Evolutionary conservation across 2,329 filamentous ascomycete species (phyloP), one percentile per base, ranked within the genome.

Genomic region (Colletotrichum theobromicola): DNA sequence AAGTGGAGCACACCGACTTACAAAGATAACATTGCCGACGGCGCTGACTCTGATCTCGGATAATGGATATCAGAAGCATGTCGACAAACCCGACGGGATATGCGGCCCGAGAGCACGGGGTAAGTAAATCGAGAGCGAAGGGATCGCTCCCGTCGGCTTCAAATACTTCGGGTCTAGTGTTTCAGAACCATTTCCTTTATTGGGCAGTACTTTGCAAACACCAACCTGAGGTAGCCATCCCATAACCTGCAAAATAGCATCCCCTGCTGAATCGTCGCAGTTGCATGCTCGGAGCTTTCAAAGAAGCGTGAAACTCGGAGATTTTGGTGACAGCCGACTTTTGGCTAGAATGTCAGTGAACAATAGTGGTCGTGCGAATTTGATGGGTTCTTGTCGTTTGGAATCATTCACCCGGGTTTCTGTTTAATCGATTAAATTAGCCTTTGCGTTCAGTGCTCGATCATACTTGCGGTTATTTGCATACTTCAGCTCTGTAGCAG

Each of bases 341-440:
- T 7, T 50, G 42, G n/a, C 21, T 21, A 21, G 6, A 50, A 50
- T 50, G 42, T 21, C 42, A 2, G 42, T 21, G 7, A 50, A 0
- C 21, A 0, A 0, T 50, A 0, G 3, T 4, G 9, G 42, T 21
- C 10, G 10, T 13, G n/a, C 42, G n/a, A 21, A n/a, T 13, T 21
- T 0, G 0, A 21, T 50, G n/a, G 21, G 21, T 10, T 57, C 53
- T 28, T 7, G 4, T 9, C 13, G 50, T 50, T 21, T 24, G 35
- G 32, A 28, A 65, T 50, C 16, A 26, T 7, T 15, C 21, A 13
- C 5, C 28, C 2, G 28, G 6, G 18, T 28, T 37, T 26, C 2
- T 50, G 62, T 24, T 37, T 24, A 21, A 12, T n/a, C 1, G 28
- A 30, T 4, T 8, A 2, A 32, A 42, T 50, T 50, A 50, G 4